Conservation (phyloP, 192 early-diverging fungal genomes). For the Rhizoclosmatium globosum region DNA sequence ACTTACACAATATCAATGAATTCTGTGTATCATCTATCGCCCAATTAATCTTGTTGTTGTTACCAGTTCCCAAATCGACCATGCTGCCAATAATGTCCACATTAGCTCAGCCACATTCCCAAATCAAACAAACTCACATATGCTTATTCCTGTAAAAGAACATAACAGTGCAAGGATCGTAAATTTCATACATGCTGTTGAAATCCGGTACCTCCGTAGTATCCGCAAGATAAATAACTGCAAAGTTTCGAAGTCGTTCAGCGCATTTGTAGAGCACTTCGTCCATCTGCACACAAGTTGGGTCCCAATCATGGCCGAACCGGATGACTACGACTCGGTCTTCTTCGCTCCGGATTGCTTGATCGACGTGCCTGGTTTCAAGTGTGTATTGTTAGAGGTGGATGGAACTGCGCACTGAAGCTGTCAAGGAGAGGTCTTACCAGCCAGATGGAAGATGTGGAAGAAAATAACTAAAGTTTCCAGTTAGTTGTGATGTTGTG, state of each 20-base stretch:
- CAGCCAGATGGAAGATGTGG: constrained; percentile 61
- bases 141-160: constrained; percentile 94
- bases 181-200: constrained; percentile 60
- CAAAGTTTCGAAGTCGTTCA: constrained; percentile 99
- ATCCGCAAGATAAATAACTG: constrained; percentile 95
- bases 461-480: constrained; percentile 53
- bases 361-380: constrained; percentile 92
- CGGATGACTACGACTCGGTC: constrained; percentile 96
- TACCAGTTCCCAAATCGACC: constrained; percentile 98
- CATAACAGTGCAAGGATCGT: constrained; percentile 98
- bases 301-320: constrained; percentile 98
- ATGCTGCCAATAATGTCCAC: constrained; percentile 47
- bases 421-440: background rate
- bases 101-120: no score
- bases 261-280: constrained; percentile 92
- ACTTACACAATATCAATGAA: constrained; percentile 81
- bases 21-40: constrained; percentile 91
- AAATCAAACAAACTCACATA: constrained; percentile 52
- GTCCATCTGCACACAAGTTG: constrained; percentile 97
- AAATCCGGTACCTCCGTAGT: constrained; percentile 90
- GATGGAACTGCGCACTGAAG: background rate
- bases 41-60: constrained; percentile 99
- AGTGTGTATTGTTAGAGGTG: constrained; percentile 62
- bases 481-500: no score
- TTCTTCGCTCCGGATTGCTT: constrained; percentile 98